Conservation (phyloP, 352 stramenopile species). For the Saprolegnia diclina region DNA sequence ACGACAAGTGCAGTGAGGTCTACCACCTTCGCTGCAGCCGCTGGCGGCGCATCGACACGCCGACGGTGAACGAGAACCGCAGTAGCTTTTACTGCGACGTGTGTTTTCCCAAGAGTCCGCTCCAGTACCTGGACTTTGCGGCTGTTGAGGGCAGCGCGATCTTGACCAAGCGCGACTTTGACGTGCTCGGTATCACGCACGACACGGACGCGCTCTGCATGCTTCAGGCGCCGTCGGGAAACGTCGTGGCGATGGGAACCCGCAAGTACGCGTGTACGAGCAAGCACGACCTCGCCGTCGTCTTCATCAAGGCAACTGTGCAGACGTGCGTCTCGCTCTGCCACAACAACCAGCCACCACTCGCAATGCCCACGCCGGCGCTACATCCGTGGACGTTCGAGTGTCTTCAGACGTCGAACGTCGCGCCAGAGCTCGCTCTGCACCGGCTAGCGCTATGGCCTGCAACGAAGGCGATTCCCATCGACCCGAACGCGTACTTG, state of each 20-base stretch:
- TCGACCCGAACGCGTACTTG: conserved; percentile 41
- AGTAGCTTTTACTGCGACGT: conserved; percentile 44
- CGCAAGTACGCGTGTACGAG: conserved; percentile 37
- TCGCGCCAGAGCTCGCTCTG: conserved; percentile 29
- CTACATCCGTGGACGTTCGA: conserved; percentile 14
- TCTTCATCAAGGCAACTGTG: conserved; percentile 11
- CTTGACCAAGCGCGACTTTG: conserved; percentile 48
- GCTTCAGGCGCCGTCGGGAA: conserved; percentile 36
- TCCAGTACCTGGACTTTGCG: conserved; percentile 59
- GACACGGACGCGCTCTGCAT: neutral
- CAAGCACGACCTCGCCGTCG: conserved; percentile 7
- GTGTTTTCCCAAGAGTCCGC: conserved; percentile 33
- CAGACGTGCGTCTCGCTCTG: neutral
- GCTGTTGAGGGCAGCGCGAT: conserved; percentile 35
- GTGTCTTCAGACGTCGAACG: conserved; percentile 28
- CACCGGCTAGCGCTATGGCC: conserved; percentile 50
- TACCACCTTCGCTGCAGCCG: conserved; percentile 65
- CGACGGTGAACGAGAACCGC: conserved; percentile 27
- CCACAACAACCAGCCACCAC: conserved; percentile 8
- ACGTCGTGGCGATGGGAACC: conserved; percentile 43
- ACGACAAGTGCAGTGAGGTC: conserved; percentile 48
- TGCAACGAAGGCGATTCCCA: conserved; percentile 31
- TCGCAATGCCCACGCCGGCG: neutral
- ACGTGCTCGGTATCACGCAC: conserved; percentile 29
- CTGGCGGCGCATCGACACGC: conserved; percentile 40